These are phyloP conservation scores for Chlamydomonas applanata DNA, from an alignment of 139 green algal species.

Conservation along the genomic window DNA sequence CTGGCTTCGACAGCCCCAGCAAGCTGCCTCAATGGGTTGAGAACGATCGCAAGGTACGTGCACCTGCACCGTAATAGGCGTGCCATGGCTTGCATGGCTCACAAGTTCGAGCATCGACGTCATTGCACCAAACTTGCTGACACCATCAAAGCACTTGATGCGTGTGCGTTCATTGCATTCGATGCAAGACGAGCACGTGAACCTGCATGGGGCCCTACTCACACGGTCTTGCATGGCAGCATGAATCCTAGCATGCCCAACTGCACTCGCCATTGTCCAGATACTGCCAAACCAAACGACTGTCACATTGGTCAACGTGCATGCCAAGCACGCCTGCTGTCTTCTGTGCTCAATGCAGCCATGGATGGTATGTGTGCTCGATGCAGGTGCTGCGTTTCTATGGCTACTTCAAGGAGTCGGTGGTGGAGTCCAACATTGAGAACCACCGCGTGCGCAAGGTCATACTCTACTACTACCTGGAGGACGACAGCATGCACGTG, in stretches of 20 bases:
- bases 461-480: slow-evolving; percentile 86
- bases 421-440: slow-evolving; percentile 75
- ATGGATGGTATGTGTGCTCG: background rate
- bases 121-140: too few relatives aligned
- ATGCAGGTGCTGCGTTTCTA: slow-evolving; percentile 89
- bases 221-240: background rate
- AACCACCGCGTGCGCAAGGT: slow-evolving; percentile 79
- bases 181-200: too few relatives aligned
- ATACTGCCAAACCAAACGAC: background rate
- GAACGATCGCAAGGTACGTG: slow-evolving; percentile 75
- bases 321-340: background rate
- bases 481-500: slow-evolving; percentile 87
- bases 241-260: background rate
- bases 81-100: background rate
- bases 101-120: too few relatives aligned
- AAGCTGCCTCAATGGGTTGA: slow-evolving; percentile 77
- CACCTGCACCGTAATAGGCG: too few relatives aligned
- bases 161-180: too few relatives aligned
- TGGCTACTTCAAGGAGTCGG: slow-evolving; percentile 86
- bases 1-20: slow-evolving; percentile 10
- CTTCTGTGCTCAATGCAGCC: background rate
- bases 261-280: background rate
- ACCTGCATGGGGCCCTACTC: background rate
- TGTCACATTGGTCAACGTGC: background rate
- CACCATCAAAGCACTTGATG: too few relatives aligned